These are phyloP conservation scores for Athelia sp. DNA, from an alignment of 1,284 basidiomycete genomes.

Conservation along the genomic window DNA sequence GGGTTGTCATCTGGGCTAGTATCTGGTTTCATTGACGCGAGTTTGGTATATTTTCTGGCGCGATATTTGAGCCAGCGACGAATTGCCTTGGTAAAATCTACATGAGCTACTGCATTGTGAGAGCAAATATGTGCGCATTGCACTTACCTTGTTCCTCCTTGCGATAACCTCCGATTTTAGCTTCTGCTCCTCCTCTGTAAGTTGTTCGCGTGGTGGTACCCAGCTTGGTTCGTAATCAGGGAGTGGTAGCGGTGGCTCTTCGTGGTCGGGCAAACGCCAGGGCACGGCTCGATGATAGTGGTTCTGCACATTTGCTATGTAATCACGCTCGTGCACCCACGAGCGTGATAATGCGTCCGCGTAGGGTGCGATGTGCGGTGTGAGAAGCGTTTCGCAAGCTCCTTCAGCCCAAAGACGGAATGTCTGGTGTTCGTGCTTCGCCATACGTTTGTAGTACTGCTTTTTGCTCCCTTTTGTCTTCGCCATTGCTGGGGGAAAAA, in stretches of 20 bases:
- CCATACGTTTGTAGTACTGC: background rate
- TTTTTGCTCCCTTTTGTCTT: background rate
- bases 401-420: background rate
- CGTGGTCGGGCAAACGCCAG: background rate
- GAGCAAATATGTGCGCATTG: background rate
- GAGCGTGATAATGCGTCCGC: background rate
- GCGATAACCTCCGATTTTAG: background rate
- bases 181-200: background rate
- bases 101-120: too few relatives aligned
- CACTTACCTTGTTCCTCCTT: background rate
- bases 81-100: slow-evolving; percentile 1
- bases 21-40: background rate
- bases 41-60: background rate
- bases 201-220: background rate
- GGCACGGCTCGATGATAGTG: background rate
- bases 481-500: too few relatives aligned
- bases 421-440: background rate
- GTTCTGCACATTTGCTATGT: background rate
- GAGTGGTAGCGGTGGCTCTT: background rate
- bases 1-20: slow-evolving; percentile 4
- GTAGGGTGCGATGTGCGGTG: background rate
- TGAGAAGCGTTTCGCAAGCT: background rate
- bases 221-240: background rate
- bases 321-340: background rate
- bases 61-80: slow-evolving; percentile 7